Percentiles rank a stretch among this genome's conserved stretches.
These are phyloP conservation scores for Colletotrichum simmondsii DNA, from an alignment of 2,329 filamentous ascomycete genomes.

Conservation along the genomic window DNA sequence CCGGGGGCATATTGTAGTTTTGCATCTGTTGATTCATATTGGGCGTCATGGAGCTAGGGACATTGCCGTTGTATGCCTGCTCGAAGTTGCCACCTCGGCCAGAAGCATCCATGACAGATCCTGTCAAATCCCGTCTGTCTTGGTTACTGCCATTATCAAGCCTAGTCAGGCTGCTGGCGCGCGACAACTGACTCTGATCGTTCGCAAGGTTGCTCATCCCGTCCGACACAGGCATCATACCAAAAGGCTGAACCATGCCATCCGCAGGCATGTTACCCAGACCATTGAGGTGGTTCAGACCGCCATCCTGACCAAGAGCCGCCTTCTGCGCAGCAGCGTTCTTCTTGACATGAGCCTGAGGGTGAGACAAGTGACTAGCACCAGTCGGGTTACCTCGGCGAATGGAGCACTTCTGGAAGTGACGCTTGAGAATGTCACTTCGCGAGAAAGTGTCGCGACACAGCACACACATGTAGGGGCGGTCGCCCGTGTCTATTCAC, in stretches of 20 bases:
- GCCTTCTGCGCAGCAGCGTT: constrained; percentile 70
- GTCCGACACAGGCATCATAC: constrained; percentile 65
- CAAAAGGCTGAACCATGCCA: constrained; percentile 67
- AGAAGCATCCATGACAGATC: constrained; percentile 61
- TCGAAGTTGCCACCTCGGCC: constrained; percentile 54
- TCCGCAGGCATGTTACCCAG: constrained; percentile 68
- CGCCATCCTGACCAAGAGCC: constrained; percentile 62
- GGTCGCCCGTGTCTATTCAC: constrained; percentile 89
- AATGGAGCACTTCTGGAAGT: constrained; percentile 99
- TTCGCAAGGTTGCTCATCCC: constrained; percentile 69
- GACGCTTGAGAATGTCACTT: constrained; percentile 97
- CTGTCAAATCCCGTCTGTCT: constrained; percentile 68
- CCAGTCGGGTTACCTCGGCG: constrained; percentile 95
- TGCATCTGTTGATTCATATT: constrained; percentile 72
- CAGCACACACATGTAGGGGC: constrained; percentile 97
- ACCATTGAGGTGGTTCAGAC: constrained; percentile 70
- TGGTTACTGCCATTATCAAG: constrained; percentile 65
- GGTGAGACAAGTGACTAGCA: constrained; percentile 93
- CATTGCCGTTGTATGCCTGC: constrained; percentile 68
- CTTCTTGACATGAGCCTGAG: constrained; percentile 89
- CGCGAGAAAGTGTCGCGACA: constrained; percentile 98
- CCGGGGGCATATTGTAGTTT: constrained; percentile 71
- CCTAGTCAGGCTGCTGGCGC: constrained; percentile 69
- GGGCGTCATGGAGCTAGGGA: constrained; percentile 69
- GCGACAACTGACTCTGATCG: constrained; percentile 71